A percentile compares a stretch with the other conserved stretches of the same genome.
These are phyloP conservation scores for Trypanosoma platydactyli DNA, from an alignment of 208 protist species.

Conservation along the genomic window DNA sequence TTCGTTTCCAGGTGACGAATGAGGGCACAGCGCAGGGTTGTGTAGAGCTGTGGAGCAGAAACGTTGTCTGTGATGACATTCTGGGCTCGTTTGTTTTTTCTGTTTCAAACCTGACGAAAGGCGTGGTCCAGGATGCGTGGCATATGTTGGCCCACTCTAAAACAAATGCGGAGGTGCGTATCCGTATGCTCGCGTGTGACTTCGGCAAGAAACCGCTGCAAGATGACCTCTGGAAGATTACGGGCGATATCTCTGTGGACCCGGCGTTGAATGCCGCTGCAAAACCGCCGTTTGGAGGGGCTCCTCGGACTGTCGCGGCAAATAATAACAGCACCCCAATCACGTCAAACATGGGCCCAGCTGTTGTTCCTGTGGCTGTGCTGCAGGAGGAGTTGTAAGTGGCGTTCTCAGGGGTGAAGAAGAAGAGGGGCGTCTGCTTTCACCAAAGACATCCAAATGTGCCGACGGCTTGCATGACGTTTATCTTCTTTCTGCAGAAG, in stretches of 20 bases:
- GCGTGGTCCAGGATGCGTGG: slow-evolving; percentile 70
- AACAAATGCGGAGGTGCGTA: slow-evolving; percentile 59
- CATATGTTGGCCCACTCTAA: slow-evolving; percentile 58
- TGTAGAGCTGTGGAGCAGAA: slow-evolving; percentile 70
- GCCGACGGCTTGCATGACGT: too few relatives aligned
- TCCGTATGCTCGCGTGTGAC: slow-evolving; percentile 69
- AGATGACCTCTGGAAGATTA: slow-evolving; percentile 60
- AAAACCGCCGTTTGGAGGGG: not conserved
- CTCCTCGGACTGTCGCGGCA: slow-evolving; percentile 7
- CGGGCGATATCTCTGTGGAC: slow-evolving; percentile 51
- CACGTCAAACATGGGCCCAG: slow-evolving; percentile 13
- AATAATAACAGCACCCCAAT: slow-evolving; percentile 23
- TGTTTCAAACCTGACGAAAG: slow-evolving; percentile 45
- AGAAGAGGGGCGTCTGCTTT: too few relatives aligned
- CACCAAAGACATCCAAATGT: too few relatives aligned
- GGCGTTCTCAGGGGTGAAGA: not conserved
- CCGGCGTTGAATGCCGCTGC: slow-evolving; percentile 24
- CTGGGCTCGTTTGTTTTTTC: slow-evolving; percentile 66
- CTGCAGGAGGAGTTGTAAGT: slow-evolving; percentile 13
- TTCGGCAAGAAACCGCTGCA: slow-evolving; percentile 48
- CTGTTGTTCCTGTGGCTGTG: slow-evolving; percentile 24
- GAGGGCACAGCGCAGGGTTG: slow-evolving; percentile 47
- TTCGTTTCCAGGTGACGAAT: slow-evolving; percentile 68
- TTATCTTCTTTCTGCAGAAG: too few relatives aligned
- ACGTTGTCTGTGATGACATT: slow-evolving; percentile 53